Percentiles rank a stretch among this genome's conserved stretches.
phyloP scores from a whole-genome alignment of 2,329 filamentous ascomycete genomes.

The Fusarium virguliforme region DNA sequence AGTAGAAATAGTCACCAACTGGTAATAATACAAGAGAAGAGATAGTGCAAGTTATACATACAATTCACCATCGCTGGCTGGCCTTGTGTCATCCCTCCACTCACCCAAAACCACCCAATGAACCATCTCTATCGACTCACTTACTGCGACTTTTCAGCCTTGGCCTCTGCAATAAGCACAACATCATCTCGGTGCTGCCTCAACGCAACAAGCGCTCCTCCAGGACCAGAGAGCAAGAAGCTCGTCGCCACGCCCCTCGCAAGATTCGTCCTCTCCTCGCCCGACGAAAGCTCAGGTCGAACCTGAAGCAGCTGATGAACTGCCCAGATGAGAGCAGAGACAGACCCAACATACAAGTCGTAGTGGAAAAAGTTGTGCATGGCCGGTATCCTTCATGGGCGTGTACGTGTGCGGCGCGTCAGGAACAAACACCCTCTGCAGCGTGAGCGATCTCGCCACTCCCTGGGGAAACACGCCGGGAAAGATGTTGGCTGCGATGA shows the following conservation, averaged over 20 bases:
- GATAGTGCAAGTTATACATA: neutral
- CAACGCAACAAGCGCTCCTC: slow-evolving; percentile 46
- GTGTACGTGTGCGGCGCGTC: slow-evolving; percentile 39
- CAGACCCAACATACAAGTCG: slow-evolving; percentile 46
- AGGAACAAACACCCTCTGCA: slow-evolving; percentile 40
- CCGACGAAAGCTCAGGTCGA: slow-evolving; percentile 30
- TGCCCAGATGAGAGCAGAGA: slow-evolving; percentile 41
- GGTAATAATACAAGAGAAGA: slow-evolving; percentile 1
- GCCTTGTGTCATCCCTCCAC: neutral
- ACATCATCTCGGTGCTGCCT: slow-evolving; percentile 50
- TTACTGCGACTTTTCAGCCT: slow-evolving; percentile 47
- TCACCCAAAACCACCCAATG: neutral
- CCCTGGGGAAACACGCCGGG: slow-evolving; percentile 41
- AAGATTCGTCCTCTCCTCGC: slow-evolving; percentile 42
- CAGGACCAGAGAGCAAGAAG: slow-evolving; percentile 44
- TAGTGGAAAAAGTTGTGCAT: slow-evolving; percentile 50
- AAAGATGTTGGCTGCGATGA: slow-evolving; percentile 26
- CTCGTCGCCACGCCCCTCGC: slow-evolving; percentile 40
- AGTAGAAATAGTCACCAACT: slow-evolving; percentile 27
- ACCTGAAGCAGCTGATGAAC: slow-evolving; percentile 36
- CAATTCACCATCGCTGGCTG: neutral
- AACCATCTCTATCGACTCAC: neutral
- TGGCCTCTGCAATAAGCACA: slow-evolving; percentile 45
- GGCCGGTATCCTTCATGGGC: slow-evolving; percentile 40
- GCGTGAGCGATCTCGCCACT: slow-evolving; percentile 32